Percentiles rank a stretch among this genome's conserved stretches.
These are phyloP conservation scores for Rhodosorus marinus DNA, from an alignment of 23 red algal genomes.

Conservation along the genomic window DNA sequence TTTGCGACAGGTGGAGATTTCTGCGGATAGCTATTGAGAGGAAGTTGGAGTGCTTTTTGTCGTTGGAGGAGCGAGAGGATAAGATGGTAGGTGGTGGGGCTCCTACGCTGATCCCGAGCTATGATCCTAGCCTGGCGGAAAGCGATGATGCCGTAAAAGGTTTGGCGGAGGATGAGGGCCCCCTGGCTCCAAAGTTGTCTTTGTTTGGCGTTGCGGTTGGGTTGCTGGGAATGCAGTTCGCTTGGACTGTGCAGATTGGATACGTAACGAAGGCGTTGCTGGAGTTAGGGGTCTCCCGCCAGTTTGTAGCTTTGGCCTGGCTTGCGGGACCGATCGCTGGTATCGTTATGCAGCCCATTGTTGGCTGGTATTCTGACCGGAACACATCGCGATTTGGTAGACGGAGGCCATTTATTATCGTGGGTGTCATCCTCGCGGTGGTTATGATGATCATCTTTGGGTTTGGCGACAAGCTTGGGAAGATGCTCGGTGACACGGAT, in stretches of 20 bases:
- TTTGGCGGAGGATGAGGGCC: too few species aligned
- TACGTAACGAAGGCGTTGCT: slow-evolving; percentile 38
- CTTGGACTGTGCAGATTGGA: slow-evolving; percentile 68
- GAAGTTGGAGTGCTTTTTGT: too few species aligned
- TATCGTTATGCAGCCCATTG: slow-evolving; percentile 55
- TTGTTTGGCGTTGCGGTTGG: slow-evolving; percentile 33
- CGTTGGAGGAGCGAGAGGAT: too few species aligned
- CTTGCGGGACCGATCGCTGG: slow-evolving; percentile 76
- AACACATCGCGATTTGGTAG: slow-evolving; percentile 30
- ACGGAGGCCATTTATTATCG: slow-evolving; percentile 58
- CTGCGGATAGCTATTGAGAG: too few species aligned
- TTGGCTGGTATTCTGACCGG: slow-evolving; percentile 43
- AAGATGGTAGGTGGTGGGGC: too few species aligned
- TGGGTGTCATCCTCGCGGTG: slow-evolving; percentile 25
- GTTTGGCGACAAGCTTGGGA: slow-evolving; percentile 15
- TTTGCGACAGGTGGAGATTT: too few species aligned
- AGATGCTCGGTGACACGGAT: background rate
- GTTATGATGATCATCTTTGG: slow-evolving; percentile 33
- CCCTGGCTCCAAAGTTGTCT: slow-evolving; percentile 1
- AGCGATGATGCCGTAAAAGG: too few species aligned
- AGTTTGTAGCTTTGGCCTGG: slow-evolving; percentile 64
- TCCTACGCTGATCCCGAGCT: too few species aligned
- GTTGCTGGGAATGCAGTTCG: slow-evolving; percentile 61
- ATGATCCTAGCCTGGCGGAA: too few species aligned
- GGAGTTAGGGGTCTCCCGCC: slow-evolving; percentile 18